These are phyloP conservation scores for Paramecium pentaurelia DNA, from an alignment of 73 alveolate genomes.

Conservation along the genomic window DNA sequence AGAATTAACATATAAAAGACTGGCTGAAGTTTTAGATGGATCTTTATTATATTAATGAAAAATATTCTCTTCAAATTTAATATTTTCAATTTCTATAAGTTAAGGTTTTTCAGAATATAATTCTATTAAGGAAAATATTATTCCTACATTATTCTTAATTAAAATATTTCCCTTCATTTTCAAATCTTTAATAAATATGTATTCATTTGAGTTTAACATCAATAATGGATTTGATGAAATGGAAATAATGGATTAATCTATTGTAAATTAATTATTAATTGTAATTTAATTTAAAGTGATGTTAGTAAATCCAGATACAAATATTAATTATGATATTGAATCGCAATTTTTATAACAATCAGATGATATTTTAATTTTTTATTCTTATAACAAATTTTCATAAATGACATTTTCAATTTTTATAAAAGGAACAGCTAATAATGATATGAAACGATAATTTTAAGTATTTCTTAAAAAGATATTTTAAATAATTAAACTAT, in stretches of 20 bases:
- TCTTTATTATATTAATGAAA: not conserved
- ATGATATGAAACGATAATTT: not conserved
- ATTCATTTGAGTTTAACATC: not conserved
- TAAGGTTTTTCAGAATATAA: not conserved
- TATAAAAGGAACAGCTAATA: not conserved
- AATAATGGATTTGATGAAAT: not conserved
- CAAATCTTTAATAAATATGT: not conserved
- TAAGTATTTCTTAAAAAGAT: not conserved
- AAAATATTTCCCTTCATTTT: not conserved
- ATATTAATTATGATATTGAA: not conserved
- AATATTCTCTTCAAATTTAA: not conserved
- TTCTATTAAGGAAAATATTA: not conserved
- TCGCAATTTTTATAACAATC: not conserved
- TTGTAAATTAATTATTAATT: not conserved
- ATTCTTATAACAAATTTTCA: not conserved
- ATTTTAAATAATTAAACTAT: not conserved
- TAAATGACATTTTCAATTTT: not conserved
- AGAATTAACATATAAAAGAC: not conserved
- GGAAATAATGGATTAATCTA: not conserved
- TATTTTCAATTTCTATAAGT: not conserved
- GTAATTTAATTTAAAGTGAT: not conserved
- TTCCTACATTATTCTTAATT: not conserved
- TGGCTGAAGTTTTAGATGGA: not conserved
- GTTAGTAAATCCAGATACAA: not conserved
- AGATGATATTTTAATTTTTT: not conserved